Percentiles rank a stretch among this genome's conserved stretches.
phyloP scores from a whole-genome alignment of 1,284 basidiomycete genomes.

The Trichosporon sp. region DNA sequence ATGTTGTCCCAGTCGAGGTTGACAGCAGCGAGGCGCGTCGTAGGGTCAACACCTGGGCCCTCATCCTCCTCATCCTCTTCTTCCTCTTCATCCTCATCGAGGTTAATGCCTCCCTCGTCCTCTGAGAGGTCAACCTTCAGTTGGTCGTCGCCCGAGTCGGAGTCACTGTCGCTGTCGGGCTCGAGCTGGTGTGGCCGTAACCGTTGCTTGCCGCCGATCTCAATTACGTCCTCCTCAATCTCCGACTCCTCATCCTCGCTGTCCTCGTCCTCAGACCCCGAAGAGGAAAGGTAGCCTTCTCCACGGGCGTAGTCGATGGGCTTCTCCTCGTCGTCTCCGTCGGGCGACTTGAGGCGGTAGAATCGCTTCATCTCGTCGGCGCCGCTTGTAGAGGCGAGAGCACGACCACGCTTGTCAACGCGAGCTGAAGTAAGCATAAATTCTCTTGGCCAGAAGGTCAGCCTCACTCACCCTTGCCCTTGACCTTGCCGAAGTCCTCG shows the following conservation, averaged over 20 bases:
- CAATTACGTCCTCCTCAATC: conserved; percentile 50
- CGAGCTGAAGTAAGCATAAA: conserved; percentile 50
- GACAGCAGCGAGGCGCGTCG: conserved; percentile 78
- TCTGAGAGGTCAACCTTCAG: conserved; percentile 59
- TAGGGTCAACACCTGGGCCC: conserved; percentile 49
- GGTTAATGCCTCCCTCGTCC: conserved; percentile 47
- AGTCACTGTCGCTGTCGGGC: conserved; percentile 33
- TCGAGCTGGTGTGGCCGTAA: conserved; percentile 36
- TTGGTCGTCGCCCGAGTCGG: conserved; percentile 42
- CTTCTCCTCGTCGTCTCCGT: conserved; percentile 49
- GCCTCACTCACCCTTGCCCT: conserved; percentile 33
- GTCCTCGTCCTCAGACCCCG: conserved; percentile 64
- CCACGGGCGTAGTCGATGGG: conserved; percentile 83
- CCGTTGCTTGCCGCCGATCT: conserved; percentile 54
- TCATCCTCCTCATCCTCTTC: conserved; percentile 46
- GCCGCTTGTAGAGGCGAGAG: conserved; percentile 63
- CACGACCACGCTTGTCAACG: conserved; percentile 90
- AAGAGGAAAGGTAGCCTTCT: conserved; percentile 78
- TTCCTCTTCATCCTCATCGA: conserved; percentile 61
- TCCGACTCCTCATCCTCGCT: conserved; percentile 50
- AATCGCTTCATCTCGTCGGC: conserved; percentile 74
- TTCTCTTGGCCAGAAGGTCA: no score
- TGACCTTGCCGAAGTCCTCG: conserved; percentile 47
- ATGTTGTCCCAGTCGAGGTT: conserved; percentile 99
- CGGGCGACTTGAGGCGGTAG: conserved; percentile 60